Conservation (phyloP, 106 monocot species). For the Triglochin maritima region DNA sequence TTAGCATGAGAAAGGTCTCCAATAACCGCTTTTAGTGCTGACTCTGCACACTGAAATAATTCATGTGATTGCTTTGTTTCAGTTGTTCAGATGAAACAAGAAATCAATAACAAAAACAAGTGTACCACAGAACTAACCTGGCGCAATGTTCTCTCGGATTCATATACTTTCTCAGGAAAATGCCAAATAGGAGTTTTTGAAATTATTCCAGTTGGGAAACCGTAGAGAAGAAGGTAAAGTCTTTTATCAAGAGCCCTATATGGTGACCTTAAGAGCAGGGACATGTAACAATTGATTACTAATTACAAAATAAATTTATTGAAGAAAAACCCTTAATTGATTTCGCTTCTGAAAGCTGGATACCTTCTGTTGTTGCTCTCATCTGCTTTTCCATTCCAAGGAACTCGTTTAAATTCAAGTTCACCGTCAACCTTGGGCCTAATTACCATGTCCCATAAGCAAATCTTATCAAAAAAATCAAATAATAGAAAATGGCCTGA, state of each 20-base stretch:
- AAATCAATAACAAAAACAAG: neutral
- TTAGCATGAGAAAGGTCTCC: slow-evolving; percentile 67
- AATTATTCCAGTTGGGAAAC: slow-evolving; percentile 49
- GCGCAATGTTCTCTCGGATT: slow-evolving; percentile 81
- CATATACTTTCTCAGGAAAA: slow-evolving; percentile 93
- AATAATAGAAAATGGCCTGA: neutral
- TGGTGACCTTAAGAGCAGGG: slow-evolving; percentile 43
- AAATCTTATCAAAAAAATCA: neutral
- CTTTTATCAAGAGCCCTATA: slow-evolving; percentile 86
- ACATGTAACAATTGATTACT: neutral
- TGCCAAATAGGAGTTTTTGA: slow-evolving; percentile 77
- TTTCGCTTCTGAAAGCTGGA: neutral
- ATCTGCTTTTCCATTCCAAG: slow-evolving; percentile 84
- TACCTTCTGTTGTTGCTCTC: slow-evolving; percentile 69
- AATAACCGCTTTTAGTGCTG: slow-evolving; percentile 71
- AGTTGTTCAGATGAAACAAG: neutral
- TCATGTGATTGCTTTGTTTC: neutral
- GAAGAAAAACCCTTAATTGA: neutral
- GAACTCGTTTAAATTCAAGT: slow-evolving; percentile 79
- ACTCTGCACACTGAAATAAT: slow-evolving; percentile 71
- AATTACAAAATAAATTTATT: neutral
- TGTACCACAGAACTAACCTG: slow-evolving; percentile 24
- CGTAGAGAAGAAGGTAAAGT: slow-evolving; percentile 95
- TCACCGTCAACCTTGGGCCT: slow-evolving; percentile 85
- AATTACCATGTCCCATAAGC: neutral